Evolutionary conservation across 2,329 filamentous ascomycete genomes (phyloP).

Genomic region (Alternaria arbusti): DNA sequence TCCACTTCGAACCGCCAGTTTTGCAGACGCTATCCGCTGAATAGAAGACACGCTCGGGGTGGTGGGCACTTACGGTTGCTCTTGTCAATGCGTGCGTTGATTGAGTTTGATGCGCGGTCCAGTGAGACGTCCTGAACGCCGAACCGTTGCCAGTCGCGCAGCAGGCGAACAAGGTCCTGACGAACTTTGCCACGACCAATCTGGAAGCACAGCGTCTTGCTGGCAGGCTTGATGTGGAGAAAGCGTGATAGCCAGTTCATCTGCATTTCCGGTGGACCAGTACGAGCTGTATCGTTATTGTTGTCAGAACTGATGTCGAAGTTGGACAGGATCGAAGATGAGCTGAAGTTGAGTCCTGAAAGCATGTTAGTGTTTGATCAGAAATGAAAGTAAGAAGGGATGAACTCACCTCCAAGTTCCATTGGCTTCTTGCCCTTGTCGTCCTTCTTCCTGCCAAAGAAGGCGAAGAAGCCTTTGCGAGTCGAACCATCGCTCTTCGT

Average conservation of each 20-base stretch:
- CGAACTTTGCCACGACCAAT: constrained; percentile 75
- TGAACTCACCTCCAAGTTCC: constrained; percentile 50
- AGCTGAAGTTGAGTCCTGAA: constrained; percentile 34
- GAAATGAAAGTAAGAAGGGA: neutral
- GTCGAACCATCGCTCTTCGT: constrained; percentile 47
- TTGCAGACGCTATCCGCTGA: constrained; percentile 22
- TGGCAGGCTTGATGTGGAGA: constrained; percentile 86
- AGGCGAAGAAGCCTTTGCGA: constrained; percentile 57
- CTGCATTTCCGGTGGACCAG: constrained; percentile 54
- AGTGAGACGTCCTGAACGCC: constrained; percentile 82
- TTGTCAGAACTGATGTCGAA: constrained; percentile 44
- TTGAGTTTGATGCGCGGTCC: constrained; percentile 78
- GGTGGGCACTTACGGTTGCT: constrained; percentile 72
- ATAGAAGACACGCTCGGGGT: constrained; percentile 14
- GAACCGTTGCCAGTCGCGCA: constrained; percentile 80
- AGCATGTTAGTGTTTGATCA: constrained; percentile 23
- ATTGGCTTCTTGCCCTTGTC: constrained; percentile 45
- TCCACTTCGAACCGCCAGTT: constrained; percentile 25
- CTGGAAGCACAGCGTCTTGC: constrained; percentile 75
- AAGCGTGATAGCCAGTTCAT: constrained; percentile 85
- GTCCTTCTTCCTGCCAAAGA: constrained; percentile 59
- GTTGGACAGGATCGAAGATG: constrained; percentile 39
- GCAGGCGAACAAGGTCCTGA: constrained; percentile 75
- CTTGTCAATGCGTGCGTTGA: constrained; percentile 78
- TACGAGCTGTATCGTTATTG: constrained; percentile 49